Conservation (phyloP, 106 monocot genomes). For the Phalaenopsis equestris region DNA sequence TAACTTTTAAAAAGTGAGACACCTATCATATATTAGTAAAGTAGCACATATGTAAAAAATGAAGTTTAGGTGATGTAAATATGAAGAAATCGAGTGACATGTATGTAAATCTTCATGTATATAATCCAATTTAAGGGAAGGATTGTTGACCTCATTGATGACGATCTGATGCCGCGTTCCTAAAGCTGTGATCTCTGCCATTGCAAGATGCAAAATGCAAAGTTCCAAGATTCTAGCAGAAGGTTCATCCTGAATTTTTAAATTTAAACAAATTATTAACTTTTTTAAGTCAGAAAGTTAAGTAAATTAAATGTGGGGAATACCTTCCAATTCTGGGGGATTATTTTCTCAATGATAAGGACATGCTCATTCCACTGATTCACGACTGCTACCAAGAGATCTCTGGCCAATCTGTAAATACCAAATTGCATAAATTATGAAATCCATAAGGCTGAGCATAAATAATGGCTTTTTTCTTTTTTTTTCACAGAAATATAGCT, state of each 20-base stretch:
- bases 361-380: constrained; percentile 77
- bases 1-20: too few relatives aligned
- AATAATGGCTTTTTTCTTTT: not conserved
- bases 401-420: constrained; percentile 57
- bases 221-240: constrained; percentile 82
- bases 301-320: not conserved
- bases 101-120: too few relatives aligned
- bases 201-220: constrained; percentile 89
- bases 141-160: constrained; percentile 75
- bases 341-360: constrained; percentile 68
- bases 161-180: constrained; percentile 82
- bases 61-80: too few relatives aligned
- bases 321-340: constrained; percentile 89
- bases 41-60: too few relatives aligned
- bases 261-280: not conserved
- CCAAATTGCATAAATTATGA: not conserved
- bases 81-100: too few relatives aligned
- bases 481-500: not conserved
- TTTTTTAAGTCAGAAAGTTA: not conserved
- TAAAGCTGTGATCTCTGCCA: constrained; percentile 75
- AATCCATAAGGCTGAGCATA: not conserved
- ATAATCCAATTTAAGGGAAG: too few relatives aligned
- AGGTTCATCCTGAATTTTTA: constrained; percentile 55
- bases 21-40: too few relatives aligned
- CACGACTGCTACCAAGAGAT: constrained; percentile 67